A percentile compares a stretch with the other conserved stretches of the same genome.
These are phyloP conservation scores for Saccharomyces eubayanus DNA, from an alignment of 805 yeast species.

Conservation along the genomic window DNA sequence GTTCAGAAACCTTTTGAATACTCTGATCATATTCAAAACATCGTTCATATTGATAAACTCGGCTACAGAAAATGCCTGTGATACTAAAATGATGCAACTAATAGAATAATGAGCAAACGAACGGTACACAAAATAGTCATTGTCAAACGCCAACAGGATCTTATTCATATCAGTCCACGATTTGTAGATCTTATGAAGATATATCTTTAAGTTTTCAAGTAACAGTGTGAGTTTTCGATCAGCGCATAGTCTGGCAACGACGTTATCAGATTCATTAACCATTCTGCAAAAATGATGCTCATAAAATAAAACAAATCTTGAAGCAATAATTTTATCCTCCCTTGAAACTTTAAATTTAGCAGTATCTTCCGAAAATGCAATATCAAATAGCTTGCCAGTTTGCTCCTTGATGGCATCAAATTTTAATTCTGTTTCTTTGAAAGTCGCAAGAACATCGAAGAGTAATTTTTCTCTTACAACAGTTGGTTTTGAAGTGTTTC, in stretches of 20 bases:
- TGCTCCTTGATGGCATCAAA: constrained; percentile 19
- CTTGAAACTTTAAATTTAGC: constrained; percentile 1
- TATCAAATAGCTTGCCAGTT: constrained; percentile 13
- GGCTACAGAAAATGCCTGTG: constrained; percentile 4
- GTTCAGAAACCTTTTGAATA: constrained; percentile 8
- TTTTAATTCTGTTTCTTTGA: constrained; percentile 8
- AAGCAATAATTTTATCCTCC: constrained; percentile 8
- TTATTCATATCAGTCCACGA: constrained; percentile 13
- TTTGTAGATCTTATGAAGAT: constrained; percentile 1
- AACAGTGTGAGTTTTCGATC: constrained; percentile 2
- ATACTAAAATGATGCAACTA: constrained; percentile 6
- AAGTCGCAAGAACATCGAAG: constrained; percentile 14
- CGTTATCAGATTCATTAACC: constrained; percentile 12
- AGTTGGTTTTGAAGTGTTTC: constrained; percentile 19
- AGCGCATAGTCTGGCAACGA: constrained; percentile 16
- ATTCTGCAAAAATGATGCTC: constrained; percentile 10
- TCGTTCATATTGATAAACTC: constrained; percentile 2
- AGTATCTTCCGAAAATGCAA: constrained; percentile 5
- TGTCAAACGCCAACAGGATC: constrained; percentile 7
- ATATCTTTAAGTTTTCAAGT: constrained; percentile 1
- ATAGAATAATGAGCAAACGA: constrained; percentile 7
- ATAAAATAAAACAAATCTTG: constrained; percentile 12
- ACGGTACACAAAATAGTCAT: constrained; percentile 10
- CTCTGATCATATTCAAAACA: constrained; percentile 5
- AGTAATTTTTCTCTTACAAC: constrained; percentile 11